Evolutionary conservation across 2,329 filamentous ascomycete genomes (phyloP).

Genomic region (Aspergillus fischeri): DNA sequence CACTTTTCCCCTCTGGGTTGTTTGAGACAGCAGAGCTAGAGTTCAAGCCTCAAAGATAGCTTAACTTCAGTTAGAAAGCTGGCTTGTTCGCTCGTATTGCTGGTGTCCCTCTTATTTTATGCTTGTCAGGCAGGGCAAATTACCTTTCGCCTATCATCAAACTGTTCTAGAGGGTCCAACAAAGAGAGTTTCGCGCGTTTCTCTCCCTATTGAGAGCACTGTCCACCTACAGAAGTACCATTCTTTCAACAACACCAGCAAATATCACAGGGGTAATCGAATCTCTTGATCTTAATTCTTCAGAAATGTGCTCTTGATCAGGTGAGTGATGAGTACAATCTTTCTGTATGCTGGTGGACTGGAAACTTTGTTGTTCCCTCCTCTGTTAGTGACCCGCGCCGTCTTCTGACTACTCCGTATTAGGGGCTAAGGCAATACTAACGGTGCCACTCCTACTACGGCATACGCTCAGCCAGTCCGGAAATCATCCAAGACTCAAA

Average conservation of each 20-base stretch:
- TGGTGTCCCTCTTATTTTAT: not conserved
- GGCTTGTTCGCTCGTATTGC: not conserved
- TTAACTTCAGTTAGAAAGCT: not conserved
- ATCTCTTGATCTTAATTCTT: not conserved
- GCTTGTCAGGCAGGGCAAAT: not conserved
- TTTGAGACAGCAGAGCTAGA: not conserved
- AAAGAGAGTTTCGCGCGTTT: not conserved
- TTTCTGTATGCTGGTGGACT: not conserved
- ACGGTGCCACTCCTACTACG: not conserved
- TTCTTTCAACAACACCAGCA: not conserved
- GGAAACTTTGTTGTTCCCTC: not conserved
- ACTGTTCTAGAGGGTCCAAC: not conserved
- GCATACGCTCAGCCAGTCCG: not conserved
- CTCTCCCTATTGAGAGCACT: not conserved
- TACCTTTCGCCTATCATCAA: not conserved
- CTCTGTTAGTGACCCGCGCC: slow-evolving; percentile 1
- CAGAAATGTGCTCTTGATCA: not conserved
- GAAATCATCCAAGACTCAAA: not conserved
- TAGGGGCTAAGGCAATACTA: slow-evolving; percentile 1
- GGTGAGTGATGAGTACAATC: not conserved
- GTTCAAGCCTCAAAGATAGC: not conserved
- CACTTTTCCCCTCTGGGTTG: not conserved
- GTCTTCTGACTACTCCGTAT: slow-evolving; percentile 6
- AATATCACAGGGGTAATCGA: not conserved
- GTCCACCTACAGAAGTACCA: not conserved